Percentiles rank a stretch among this genome's conserved stretches.
These are phyloP conservation scores for Pichia insulana DNA, from an alignment of 805 yeast genomes.

Conservation along the genomic window DNA sequence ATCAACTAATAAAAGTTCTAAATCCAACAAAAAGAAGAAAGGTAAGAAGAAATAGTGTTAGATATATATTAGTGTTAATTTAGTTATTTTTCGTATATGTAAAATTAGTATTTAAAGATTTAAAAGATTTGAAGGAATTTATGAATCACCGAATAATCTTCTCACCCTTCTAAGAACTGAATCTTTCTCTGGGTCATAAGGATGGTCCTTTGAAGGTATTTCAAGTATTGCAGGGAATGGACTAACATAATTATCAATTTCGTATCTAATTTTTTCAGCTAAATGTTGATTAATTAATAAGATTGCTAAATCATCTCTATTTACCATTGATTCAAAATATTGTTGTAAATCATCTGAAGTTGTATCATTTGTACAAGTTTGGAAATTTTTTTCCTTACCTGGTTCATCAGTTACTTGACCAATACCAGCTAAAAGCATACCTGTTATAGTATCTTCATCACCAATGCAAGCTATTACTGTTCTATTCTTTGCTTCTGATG, in stretches of 20 bases:
- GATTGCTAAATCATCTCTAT: constrained; percentile 86
- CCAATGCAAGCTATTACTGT: constrained; percentile 88
- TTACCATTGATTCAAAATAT: constrained; percentile 69
- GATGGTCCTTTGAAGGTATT: constrained; percentile 97
- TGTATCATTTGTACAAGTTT: constrained; percentile 70
- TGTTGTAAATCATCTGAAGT: constrained; percentile 64
- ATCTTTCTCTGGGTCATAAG: constrained; percentile 97
- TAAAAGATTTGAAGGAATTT: not conserved
- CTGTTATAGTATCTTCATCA: constrained; percentile 96
- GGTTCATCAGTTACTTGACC: constrained; percentile 70
- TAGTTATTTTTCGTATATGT: not conserved
- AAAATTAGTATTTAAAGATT: not conserved
- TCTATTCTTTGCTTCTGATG: constrained; percentile 41
- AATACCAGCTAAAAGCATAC: constrained; percentile 87
- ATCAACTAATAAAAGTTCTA: not conserved
- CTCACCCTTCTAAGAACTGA: constrained; percentile 90
- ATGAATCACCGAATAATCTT: constrained; percentile 79
- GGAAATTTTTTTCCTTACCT: constrained; percentile 69
- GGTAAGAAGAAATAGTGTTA: constrained; percentile 24
- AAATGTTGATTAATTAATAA: constrained; percentile 87
- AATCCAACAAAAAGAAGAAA: constrained; percentile 11
- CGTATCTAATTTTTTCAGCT: constrained; percentile 80
- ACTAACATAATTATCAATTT: constrained; percentile 73
- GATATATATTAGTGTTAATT: not conserved
- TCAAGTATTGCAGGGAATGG: constrained; percentile 96